These are phyloP conservation scores for Quercus alba DNA, from an alignment of 306 rosid species.

Conservation along the genomic window DNA sequence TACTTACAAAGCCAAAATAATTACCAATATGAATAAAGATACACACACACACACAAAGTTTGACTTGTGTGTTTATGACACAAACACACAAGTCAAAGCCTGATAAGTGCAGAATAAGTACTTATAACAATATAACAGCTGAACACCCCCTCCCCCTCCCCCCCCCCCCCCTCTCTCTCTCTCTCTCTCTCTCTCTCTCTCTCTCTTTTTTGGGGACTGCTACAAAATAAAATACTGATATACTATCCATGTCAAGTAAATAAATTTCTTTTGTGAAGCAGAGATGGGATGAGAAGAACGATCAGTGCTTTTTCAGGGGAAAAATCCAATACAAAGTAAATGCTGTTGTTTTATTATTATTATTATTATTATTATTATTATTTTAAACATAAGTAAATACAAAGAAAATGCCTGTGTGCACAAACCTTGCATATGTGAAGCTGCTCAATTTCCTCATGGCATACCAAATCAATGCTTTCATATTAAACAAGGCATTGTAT, in stretches of 20 bases:
- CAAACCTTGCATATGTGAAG: background rate
- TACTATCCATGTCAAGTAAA: too few relatives aligned
- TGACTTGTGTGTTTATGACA: too few relatives aligned
- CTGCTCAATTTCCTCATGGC: background rate
- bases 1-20: constrained; percentile 30
- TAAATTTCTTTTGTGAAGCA: too few relatives aligned
- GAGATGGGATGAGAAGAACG: too few relatives aligned
- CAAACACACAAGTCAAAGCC: background rate
- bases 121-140: background rate
- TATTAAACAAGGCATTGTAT: background rate
- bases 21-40: constrained; percentile 1
- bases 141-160: too few relatives aligned
- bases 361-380: too few relatives aligned
- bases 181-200: too few relatives aligned
- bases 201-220: too few relatives aligned
- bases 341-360: too few relatives aligned
- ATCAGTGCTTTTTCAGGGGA: background rate
- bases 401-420: background rate
- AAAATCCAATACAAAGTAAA: background rate
- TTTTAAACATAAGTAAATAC: background rate
- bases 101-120: background rate
- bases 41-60: background rate
- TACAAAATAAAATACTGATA: too few relatives aligned
- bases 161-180: rapidly evolving
- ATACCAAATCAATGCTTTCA: background rate